phyloP scores from a whole-genome alignment of 2,329 filamentous ascomycete species.

The Sporothrix brasiliensis region DNA sequence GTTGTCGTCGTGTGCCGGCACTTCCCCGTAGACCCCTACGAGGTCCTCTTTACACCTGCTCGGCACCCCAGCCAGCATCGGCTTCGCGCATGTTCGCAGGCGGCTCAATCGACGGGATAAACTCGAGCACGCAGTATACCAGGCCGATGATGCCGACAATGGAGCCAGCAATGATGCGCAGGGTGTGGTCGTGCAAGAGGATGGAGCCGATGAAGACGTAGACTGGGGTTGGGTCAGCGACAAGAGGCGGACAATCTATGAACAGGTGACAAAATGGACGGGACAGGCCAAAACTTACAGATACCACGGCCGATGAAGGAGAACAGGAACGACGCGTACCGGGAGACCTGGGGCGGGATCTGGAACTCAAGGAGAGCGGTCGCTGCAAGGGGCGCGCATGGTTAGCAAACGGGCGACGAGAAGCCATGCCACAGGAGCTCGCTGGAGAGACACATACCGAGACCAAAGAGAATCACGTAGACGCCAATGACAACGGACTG shows the following conservation, averaged over 20 bases:
- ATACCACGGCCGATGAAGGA: slow-evolving; percentile 93
- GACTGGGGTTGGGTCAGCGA: slow-evolving; percentile 57
- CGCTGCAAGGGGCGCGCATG: slow-evolving; percentile 47
- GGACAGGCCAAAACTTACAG: slow-evolving; percentile 62
- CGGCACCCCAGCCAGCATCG: slow-evolving; percentile 74
- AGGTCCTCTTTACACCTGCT: slow-evolving; percentile 65
- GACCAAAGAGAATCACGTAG: slow-evolving; percentile 90
- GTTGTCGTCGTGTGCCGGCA: neutral
- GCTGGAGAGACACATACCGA: slow-evolving; percentile 58
- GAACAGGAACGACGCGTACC: slow-evolving; percentile 97
- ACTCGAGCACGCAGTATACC: slow-evolving; percentile 75
- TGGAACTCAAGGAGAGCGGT: slow-evolving; percentile 85
- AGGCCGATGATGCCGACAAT: slow-evolving; percentile 78
- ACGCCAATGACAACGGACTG: slow-evolving; percentile 75
- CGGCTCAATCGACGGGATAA: slow-evolving; percentile 76
- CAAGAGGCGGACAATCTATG: neutral
- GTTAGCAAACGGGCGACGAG: slow-evolving; percentile 34
- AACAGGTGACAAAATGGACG: too few relatives aligned
- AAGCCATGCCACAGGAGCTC: slow-evolving; percentile 54
- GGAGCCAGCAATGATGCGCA: slow-evolving; percentile 74
- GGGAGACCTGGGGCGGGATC: slow-evolving; percentile 87
- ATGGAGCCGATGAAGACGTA: slow-evolving; percentile 95
- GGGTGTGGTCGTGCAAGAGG: slow-evolving; percentile 67
- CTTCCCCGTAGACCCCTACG: too few relatives aligned
- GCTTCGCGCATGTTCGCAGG: slow-evolving; percentile 81